Evolutionary conservation across 1,284 basidiomycete species (phyloP), one percentile per base, ranked within the genome.

Genomic region (Apiotrichum montevideense): DNA sequence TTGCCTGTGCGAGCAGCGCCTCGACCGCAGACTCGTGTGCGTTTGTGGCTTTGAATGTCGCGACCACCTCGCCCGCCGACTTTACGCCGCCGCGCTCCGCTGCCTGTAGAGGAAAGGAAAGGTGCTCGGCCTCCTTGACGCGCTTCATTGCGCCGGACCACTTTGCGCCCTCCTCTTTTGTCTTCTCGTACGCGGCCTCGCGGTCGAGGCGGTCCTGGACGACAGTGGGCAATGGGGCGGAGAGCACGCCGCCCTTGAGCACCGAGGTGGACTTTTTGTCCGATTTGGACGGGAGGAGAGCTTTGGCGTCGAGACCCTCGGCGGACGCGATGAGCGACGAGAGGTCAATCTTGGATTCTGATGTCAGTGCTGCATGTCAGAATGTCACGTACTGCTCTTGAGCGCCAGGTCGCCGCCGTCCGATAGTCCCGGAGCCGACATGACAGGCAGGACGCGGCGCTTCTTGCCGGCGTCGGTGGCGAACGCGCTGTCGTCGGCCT

Each of bases 81-180:
- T 76, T 76, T 35, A 73, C 69, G 4, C 74, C 73, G 15, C 75
- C 76, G 44, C 73, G 66, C 7, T 73, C 73, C 65, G 87, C 88
- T 0, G 90, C 82, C 81, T 96, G 93, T 6, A 97, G 80, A 11
- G 93, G 93, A 74, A 97, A 96, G 37, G 87, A 90, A 37, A 96
- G 79, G 72, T 95, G 90, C 66, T 96, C 91, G 4, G 93, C 91
- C 84, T 92, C 87, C 66, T 85, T 85, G 62, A 94, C 88, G 34
- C 84, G 81, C 74, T 87, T 87, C 86, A 96, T 97, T 2, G 91
- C 89, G 8, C 85, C 85, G 46, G 85, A 85, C 95, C 95, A 98
- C 77, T 95, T 96, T 63, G 90, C 85, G 3, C 95, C 88, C 73
- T 98, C 94, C 64, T 85, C 83, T 69, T 90, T 91, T 3, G 93